These are phyloP conservation scores for Castanea crenata DNA, from an alignment of 306 rosid genomes.

Conservation along the genomic window DNA sequence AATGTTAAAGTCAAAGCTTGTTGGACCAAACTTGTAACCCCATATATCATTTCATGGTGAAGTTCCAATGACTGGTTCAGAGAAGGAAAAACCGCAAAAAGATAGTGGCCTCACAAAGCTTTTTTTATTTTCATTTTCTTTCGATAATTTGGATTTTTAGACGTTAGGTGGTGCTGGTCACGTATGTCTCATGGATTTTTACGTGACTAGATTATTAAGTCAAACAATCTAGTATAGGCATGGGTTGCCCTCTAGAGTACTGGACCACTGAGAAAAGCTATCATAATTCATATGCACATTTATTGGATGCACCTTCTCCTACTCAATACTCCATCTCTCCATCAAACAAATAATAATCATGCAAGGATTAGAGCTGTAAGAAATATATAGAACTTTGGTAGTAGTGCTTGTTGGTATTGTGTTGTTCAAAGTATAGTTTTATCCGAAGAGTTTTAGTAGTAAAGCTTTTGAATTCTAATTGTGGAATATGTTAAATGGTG, in stretches of 20 bases:
- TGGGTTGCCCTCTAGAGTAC: neutral
- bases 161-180: conserved; percentile 73
- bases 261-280: neutral
- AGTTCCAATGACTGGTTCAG: conserved; percentile 34
- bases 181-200: conserved; percentile 54
- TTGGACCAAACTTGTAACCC: conserved; percentile 32
- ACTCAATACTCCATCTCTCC: neutral
- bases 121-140: conserved; percentile 34
- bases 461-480: no score
- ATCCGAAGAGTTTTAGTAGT: no score
- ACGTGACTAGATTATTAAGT: conserved; percentile 31
- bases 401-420: no score
- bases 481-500: no score
- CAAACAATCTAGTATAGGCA: conserved; percentile 25
- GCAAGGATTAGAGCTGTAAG: no score
- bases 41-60: conserved; percentile 13
- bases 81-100: conserved; percentile 16
- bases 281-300: neutral
- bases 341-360: no score
- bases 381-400: no score
- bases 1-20: conserved; percentile 29
- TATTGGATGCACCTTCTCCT: neutral
- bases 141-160: conserved; percentile 36
- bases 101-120: conserved; percentile 59
- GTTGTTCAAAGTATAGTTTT: no score